Conservation (phyloP, 2,329 filamentous ascomycete species). For the Cadophora sp. region DNA sequence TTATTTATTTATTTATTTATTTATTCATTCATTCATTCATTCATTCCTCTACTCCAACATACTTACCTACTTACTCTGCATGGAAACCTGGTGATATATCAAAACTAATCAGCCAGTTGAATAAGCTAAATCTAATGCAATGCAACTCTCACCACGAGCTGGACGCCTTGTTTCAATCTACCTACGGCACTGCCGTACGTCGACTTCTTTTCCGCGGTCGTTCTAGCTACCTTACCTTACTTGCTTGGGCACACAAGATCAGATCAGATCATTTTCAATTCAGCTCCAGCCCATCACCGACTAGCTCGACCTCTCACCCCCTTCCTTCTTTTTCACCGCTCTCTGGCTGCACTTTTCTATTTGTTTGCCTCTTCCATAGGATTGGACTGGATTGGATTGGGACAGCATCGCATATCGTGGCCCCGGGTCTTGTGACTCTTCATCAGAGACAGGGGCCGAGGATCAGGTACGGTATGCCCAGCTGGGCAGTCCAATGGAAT, state of each 20-base stretch:
- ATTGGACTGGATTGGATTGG: slow-evolving; percentile 4
- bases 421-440: slow-evolving; percentile 27
- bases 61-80: neutral
- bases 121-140: neutral
- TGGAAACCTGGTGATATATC: neutral
- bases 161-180: neutral
- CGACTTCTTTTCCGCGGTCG: neutral
- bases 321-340: slow-evolving; percentile 25
- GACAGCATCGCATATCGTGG: slow-evolving; percentile 13
- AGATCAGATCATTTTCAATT: slow-evolving; percentile 15
- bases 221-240: slow-evolving; percentile 3
- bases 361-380: slow-evolving; percentile 13
- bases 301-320: neutral
- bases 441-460: slow-evolving; percentile 22
- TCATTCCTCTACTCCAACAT: no score
- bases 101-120: neutral
- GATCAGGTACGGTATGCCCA: slow-evolving; percentile 21
- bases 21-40: no score
- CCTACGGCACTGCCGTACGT: no score
- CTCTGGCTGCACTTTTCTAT: slow-evolving; percentile 3
- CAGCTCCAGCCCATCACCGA: slow-evolving; percentile 6
- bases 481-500: slow-evolving; percentile 16
- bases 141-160: no score
- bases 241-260: slow-evolving; percentile 2
- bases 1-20: neutral